Evolutionary conservation across 768 basidiomycete genomes (phyloP).

Genomic region (Phallus indusiatus): DNA sequence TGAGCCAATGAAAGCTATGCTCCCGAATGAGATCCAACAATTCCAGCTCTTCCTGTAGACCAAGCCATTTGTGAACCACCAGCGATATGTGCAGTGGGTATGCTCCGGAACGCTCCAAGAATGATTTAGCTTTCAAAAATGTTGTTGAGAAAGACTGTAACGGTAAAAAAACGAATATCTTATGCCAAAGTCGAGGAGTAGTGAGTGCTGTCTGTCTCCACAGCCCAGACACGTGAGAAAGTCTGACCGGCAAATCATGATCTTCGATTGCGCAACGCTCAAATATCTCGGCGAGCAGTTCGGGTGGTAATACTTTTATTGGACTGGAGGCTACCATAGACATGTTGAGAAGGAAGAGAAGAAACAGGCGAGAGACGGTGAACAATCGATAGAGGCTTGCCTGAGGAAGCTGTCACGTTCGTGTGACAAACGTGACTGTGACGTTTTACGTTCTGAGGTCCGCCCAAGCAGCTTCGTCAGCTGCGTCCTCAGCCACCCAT

Average conservation of each 20-base stretch:
- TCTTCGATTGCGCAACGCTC: constrained; percentile 29
- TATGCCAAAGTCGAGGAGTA: constrained; percentile 55
- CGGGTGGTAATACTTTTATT: constrained; percentile 39
- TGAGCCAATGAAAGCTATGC: constrained; percentile 47
- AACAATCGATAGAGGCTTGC: no score
- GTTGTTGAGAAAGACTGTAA: constrained; percentile 27
- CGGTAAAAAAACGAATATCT: constrained; percentile 40
- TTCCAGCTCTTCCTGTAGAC: constrained; percentile 29
- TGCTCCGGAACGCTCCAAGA: constrained; percentile 43
- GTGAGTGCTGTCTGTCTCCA: constrained; percentile 49
- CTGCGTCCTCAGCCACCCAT: no score
- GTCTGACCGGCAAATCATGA: constrained; percentile 37
- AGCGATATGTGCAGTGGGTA: constrained; percentile 49
- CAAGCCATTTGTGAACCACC: constrained; percentile 28
- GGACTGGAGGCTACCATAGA: neutral
- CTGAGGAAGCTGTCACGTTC: no score
- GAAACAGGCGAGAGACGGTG: no score
- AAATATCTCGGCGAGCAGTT: constrained; percentile 59
- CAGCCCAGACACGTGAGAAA: constrained; percentile 45
- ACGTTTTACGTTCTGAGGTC: no score
- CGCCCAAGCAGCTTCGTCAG: no score
- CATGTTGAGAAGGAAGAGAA: no score
- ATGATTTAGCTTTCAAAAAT: constrained; percentile 40
- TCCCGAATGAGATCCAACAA: constrained; percentile 37
- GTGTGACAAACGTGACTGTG: no score